phyloP scores from a whole-genome alignment of 2,329 filamentous ascomycete species.

The Diaporthe vaccinii region DNA sequence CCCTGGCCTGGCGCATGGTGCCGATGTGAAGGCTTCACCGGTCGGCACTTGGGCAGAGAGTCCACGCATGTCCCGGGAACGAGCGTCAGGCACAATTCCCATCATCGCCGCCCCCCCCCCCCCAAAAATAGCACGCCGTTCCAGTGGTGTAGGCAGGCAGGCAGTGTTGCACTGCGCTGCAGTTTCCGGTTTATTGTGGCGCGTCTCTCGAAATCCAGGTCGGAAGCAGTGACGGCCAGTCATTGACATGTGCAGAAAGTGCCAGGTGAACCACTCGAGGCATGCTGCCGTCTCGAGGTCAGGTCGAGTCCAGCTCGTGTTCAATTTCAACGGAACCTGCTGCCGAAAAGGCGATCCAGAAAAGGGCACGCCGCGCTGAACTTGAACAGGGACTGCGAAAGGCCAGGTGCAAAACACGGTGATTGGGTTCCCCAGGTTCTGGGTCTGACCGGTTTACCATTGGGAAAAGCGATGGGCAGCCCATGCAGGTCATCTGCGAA shows the following conservation, averaged over 20 bases:
- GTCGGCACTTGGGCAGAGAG: constrained; percentile 29
- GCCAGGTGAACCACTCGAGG: constrained; percentile 11
- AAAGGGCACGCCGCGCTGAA: constrained; percentile 1
- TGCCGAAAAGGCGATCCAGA: background rate
- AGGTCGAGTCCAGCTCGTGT: constrained; percentile 12
- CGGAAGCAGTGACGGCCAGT: constrained; percentile 35
- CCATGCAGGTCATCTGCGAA: constrained; percentile 30
- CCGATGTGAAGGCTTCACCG: constrained; percentile 23
- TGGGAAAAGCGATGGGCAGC: constrained; percentile 18
- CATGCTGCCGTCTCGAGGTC: constrained; percentile 31
- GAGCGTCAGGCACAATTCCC: background rate
- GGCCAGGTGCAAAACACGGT: background rate
- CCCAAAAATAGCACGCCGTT: constrained; percentile 28
- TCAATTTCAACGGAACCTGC: background rate
- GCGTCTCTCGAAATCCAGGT: constrained; percentile 13
- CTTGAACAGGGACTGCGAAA: constrained; percentile 7
- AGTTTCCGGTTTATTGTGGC: constrained; percentile 40
- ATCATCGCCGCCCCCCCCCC: background rate
- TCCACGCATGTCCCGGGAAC: constrained; percentile 11
- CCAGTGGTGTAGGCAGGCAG: background rate
- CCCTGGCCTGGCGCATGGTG: background rate
- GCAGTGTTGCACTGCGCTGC: constrained; percentile 26
- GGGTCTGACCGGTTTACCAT: constrained; percentile 30
- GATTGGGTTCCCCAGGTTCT: constrained; percentile 27
- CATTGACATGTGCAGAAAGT: background rate